Evolutionary conservation across 2,329 filamentous ascomycete genomes (phyloP).

Genomic region (Rasamsonia emersonii): DNA sequence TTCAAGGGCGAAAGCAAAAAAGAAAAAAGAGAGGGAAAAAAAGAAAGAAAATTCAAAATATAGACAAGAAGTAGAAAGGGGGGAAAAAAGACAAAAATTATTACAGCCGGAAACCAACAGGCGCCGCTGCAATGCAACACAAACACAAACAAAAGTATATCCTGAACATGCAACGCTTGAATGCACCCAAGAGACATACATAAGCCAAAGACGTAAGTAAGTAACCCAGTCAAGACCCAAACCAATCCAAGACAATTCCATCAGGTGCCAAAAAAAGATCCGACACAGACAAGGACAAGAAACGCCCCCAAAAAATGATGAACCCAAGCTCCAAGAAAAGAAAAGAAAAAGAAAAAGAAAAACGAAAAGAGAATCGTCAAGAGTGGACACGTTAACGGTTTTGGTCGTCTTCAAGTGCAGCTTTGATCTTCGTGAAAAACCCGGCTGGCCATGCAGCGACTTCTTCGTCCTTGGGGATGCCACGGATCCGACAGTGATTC

Average conservation of each 20-base stretch:
- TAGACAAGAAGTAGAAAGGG: constrained; percentile 8
- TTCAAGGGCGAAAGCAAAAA: constrained; percentile 1
- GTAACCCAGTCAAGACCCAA: too few relatives aligned
- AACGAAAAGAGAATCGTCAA: too few relatives aligned
- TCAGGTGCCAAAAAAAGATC: background rate
- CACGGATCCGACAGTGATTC: constrained; percentile 49
- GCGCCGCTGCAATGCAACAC: background rate
- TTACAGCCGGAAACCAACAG: background rate
- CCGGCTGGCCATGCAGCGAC: constrained; percentile 39
- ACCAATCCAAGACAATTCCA: too few relatives aligned
- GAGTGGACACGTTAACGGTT: too few relatives aligned
- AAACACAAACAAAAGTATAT: constrained; percentile 3
- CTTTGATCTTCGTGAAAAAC: constrained; percentile 40
- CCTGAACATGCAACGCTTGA: too few relatives aligned
- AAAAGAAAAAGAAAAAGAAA: constrained; percentile 1
- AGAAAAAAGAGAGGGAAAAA: background rate
- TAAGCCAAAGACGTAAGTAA: too few relatives aligned
- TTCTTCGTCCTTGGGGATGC: constrained; percentile 50
- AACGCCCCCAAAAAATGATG: too few relatives aligned
- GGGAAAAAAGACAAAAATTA: constrained; percentile 1
- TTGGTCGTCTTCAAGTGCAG: constrained; percentile 36
- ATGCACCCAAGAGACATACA: too few relatives aligned
- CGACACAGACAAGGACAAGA: too few relatives aligned
- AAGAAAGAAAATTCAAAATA: constrained; percentile 2
- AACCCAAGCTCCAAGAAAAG: constrained; percentile 2